Conservation (phyloP, 306 rosid species). For the Dicorynia guianensis region DNA sequence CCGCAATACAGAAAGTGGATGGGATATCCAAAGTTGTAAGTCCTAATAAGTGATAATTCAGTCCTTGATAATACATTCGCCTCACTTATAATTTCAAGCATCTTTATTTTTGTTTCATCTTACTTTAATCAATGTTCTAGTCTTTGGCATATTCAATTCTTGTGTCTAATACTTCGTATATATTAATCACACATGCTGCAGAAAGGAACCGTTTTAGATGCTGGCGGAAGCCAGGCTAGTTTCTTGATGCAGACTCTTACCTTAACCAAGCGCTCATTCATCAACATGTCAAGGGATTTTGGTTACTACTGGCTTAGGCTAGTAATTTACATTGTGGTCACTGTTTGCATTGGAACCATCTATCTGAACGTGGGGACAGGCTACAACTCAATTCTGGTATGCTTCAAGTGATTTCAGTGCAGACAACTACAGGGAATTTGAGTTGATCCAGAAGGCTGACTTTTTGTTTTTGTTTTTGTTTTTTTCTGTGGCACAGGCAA, state of each 20-base stretch:
- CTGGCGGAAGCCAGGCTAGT: constrained; percentile 98
- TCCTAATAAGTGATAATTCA: neutral
- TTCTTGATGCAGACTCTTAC: constrained; percentile 79
- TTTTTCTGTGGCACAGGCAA: constrained; percentile 64
- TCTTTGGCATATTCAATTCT: neutral
- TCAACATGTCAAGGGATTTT: constrained; percentile 98
- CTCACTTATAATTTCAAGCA: neutral
- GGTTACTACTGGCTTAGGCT: constrained; percentile 99
- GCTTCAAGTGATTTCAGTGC: neutral
- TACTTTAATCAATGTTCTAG: neutral
- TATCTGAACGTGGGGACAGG: constrained; percentile 85
- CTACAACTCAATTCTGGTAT: constrained; percentile 90
- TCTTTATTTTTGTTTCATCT: neutral
- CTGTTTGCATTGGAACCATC: constrained; percentile 89
- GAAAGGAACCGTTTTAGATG: constrained; percentile 90
- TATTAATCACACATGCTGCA: constrained; percentile 47
- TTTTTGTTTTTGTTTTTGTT: constrained; percentile 3
- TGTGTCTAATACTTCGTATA: neutral
- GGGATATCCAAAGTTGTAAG: constrained; percentile 89
- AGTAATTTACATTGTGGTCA: constrained; percentile 87
- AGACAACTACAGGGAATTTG: neutral
- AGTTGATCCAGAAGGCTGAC: constrained; percentile 10
- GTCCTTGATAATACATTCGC: neutral
- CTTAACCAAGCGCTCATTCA: constrained; percentile 85
- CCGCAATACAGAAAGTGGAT: constrained; percentile 78